Conservation (phyloP, 2,329 filamentous ascomycete genomes). For the Immersiporthe knoxdaviesiana region DNA sequence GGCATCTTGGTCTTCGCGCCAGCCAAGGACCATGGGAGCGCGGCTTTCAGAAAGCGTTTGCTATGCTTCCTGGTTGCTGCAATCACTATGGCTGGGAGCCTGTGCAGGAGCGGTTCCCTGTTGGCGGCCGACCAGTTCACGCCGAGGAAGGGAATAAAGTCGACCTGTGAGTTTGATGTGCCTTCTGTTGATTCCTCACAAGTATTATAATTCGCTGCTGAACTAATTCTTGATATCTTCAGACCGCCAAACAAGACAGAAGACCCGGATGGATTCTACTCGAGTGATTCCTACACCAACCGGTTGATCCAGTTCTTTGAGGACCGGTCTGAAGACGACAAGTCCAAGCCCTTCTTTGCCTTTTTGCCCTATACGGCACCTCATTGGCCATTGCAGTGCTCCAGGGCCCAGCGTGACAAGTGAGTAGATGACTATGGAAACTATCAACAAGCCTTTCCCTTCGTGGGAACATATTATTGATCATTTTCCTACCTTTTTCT, state of each 20-base stretch:
- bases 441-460: conserved; percentile 24
- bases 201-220: too few relatives aligned
- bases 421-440: too few relatives aligned
- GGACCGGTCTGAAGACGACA: conserved; percentile 29
- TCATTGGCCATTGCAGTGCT: conserved; percentile 38
- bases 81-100: conserved; percentile 35
- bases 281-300: conserved; percentile 37
- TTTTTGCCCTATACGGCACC: conserved; percentile 38
- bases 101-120: conserved; percentile 32
- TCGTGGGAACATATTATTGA: not conserved
- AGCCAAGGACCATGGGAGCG: conserved; percentile 36
- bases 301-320: conserved; percentile 36
- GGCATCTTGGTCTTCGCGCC: conserved; percentile 40
- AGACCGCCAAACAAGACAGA: conserved; percentile 31
- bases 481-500: not conserved
- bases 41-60: conserved; percentile 38
- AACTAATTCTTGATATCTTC: not conserved
- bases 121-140: conserved; percentile 32
- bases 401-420: conserved; percentile 33
- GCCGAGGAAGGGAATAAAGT: conserved; percentile 32
- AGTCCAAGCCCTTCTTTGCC: conserved; percentile 36
- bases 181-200: too few relatives aligned
- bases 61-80: conserved; percentile 36
- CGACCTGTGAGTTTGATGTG: conserved; percentile 15
- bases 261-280: conserved; percentile 37